Percentiles rank a stretch among this genome's conserved stretches.
Evolutionary conservation across 306 rosid genomes (phyloP).

Genomic region (Trifolium repens): DNA sequence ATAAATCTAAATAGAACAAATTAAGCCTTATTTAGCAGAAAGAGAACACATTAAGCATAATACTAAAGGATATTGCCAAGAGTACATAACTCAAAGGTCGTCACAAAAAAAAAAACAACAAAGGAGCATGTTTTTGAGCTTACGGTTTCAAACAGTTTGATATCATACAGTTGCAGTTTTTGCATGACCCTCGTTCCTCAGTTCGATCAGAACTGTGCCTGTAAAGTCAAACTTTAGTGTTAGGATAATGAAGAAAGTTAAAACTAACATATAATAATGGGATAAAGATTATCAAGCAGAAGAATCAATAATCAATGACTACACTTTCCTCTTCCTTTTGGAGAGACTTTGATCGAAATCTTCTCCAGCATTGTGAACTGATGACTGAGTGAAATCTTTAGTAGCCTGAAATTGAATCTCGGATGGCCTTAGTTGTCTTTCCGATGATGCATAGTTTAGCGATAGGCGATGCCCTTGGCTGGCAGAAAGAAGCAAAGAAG

Average conservation of each 20-base stretch:
- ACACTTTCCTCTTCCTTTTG: neutral
- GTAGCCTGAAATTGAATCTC: neutral
- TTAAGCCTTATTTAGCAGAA: too few relatives aligned
- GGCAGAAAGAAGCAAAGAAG: neutral
- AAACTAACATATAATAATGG: neutral
- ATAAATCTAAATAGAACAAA: too few relatives aligned
- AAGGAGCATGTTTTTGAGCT: neutral
- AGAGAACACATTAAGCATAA: neutral
- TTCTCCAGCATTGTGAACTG: neutral
- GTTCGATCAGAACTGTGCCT: neutral
- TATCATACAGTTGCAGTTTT: neutral
- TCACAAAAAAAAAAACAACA: too few relatives aligned
- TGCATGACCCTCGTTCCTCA: neutral
- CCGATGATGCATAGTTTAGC: neutral
- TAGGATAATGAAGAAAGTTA: neutral
- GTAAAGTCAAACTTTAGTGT: neutral
- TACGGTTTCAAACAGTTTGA: neutral
- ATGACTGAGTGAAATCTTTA: neutral
- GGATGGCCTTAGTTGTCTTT: neutral
- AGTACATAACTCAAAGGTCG: neutral
- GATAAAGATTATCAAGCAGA: neutral
- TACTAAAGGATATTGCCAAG: neutral
- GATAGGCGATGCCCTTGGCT: neutral
- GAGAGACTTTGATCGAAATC: neutral
- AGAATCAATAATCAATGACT: neutral